Evolutionary conservation across 2,329 filamentous ascomycete species (phyloP).

Genomic region (Ceratocystis papillata): DNA sequence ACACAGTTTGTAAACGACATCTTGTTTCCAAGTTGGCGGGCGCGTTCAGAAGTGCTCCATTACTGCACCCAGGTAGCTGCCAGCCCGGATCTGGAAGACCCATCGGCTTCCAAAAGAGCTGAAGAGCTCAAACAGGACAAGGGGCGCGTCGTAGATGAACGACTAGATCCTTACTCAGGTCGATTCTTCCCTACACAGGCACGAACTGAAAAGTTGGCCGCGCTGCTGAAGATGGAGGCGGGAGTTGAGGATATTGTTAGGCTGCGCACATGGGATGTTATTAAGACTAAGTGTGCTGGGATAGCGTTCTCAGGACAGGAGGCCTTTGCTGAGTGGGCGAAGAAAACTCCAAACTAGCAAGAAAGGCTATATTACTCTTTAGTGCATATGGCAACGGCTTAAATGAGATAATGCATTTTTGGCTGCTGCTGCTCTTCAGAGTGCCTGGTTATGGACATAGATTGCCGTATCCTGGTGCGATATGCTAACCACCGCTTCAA

Average conservation of each 20-base stretch:
- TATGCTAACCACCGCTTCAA: not conserved
- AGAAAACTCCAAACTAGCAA: constrained; percentile 27
- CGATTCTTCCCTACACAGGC: constrained; percentile 71
- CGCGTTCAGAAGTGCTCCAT: constrained; percentile 67
- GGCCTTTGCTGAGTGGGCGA: constrained; percentile 53
- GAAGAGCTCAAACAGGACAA: constrained; percentile 59
- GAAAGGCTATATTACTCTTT: constrained; percentile 12
- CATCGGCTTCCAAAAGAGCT: constrained; percentile 58
- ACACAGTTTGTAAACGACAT: constrained; percentile 62
- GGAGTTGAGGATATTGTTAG: constrained; percentile 71
- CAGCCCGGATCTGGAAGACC: constrained; percentile 76
- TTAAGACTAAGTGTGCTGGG: constrained; percentile 62
- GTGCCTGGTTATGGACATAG: not conserved
- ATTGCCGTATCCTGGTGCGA: not conserved
- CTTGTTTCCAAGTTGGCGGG: constrained; percentile 81
- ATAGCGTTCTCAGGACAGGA: constrained; percentile 32
- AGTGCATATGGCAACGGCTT: not conserved
- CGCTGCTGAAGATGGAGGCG: constrained; percentile 61
- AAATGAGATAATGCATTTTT: too few relatives aligned
- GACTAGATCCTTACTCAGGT: constrained; percentile 81
- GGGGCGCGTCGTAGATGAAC: constrained; percentile 70
- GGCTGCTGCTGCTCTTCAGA: not conserved
- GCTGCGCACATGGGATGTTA: constrained; percentile 66
- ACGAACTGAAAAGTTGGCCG: constrained; percentile 67
- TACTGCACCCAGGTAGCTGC: constrained; percentile 87